phyloP scores from a whole-genome alignment of 2,329 filamentous ascomycete genomes.

The Raffaelea ambrosiae region DNA sequence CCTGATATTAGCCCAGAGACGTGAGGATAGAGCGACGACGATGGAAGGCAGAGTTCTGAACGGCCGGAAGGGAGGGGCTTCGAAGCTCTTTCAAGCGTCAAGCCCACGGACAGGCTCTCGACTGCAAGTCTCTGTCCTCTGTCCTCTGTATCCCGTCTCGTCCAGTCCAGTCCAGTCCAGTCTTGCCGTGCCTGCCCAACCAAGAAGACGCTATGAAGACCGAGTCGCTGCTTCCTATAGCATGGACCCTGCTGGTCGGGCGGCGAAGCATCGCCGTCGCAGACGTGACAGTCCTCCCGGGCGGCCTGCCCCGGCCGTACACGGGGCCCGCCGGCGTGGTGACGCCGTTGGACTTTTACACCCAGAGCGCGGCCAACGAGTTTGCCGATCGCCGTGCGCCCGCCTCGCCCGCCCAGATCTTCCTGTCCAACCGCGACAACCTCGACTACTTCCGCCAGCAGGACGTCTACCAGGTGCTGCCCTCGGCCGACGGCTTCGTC shows the following conservation, averaged over 20 bases:
- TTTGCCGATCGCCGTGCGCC: conserved; percentile 10
- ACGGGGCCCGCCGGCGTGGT: neutral
- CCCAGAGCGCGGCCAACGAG: conserved; percentile 13
- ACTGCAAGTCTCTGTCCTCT: neutral
- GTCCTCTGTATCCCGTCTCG: neutral
- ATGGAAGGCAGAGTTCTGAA: no score
- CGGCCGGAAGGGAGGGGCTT: no score
- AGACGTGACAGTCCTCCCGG: conserved; percentile 15
- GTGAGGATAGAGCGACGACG: no score
- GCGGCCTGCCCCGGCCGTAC: conserved; percentile 13
- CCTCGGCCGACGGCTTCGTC: conserved; percentile 30
- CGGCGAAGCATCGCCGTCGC: neutral
- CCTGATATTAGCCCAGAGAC: no score
- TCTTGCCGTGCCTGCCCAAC: no score
- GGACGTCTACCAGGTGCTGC: conserved; percentile 4
- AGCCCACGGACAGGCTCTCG: no score
- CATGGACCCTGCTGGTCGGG: neutral
- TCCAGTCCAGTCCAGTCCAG: no score
- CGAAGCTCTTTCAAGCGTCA: no score
- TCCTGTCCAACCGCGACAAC: conserved; percentile 7
- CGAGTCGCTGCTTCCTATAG: no score
- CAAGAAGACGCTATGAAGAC: no score
- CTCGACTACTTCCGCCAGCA: conserved; percentile 4
- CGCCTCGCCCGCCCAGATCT: conserved; percentile 1
- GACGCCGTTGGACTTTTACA: conserved; percentile 12